Conservation (phyloP, 2,329 filamentous ascomycete genomes). For the Lachnellula arida region DNA sequence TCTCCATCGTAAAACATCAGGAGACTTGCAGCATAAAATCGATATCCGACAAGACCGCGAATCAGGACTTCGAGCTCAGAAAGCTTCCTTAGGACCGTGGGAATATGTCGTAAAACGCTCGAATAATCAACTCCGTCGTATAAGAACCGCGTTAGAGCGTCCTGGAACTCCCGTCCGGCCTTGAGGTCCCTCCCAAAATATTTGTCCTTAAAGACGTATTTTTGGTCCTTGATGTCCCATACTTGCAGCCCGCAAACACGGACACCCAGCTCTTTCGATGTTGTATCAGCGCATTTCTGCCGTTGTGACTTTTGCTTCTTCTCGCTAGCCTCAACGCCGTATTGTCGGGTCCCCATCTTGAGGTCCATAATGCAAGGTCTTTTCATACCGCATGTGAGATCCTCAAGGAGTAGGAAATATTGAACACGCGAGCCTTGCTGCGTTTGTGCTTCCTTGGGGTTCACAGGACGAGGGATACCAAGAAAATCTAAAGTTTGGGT, state of each 20-base stretch:
- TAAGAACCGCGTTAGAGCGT: slow-evolving; percentile 81
- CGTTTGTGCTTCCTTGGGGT: slow-evolving; percentile 71
- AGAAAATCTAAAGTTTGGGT: slow-evolving; percentile 8
- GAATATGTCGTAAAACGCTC: slow-evolving; percentile 82
- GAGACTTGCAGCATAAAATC: slow-evolving; percentile 92
- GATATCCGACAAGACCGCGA: slow-evolving; percentile 72
- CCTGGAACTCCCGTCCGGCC: slow-evolving; percentile 82
- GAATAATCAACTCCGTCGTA: slow-evolving; percentile 81
- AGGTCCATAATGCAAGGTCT: slow-evolving; percentile 94
- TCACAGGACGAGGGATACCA: slow-evolving; percentile 56
- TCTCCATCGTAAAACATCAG: slow-evolving; percentile 97
- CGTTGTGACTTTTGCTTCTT: slow-evolving; percentile 93
- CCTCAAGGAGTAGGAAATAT: slow-evolving; percentile 89
- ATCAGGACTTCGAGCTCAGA: slow-evolving; percentile 80
- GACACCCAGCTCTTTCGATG: slow-evolving; percentile 85
- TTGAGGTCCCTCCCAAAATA: slow-evolving; percentile 90
- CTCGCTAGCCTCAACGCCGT: slow-evolving; percentile 83
- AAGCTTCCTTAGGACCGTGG: slow-evolving; percentile 79
- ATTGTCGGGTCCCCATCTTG: slow-evolving; percentile 98
- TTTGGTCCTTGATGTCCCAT: slow-evolving; percentile 80
- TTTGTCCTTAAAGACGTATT: slow-evolving; percentile 95
- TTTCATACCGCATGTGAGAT: slow-evolving; percentile 94
- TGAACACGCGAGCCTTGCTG: slow-evolving; percentile 66
- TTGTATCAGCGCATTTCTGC: slow-evolving; percentile 88
- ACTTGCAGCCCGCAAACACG: slow-evolving; percentile 94